Conservation (phyloP, 164 flowering plant genomes). For the Sextonia rubra region DNA sequence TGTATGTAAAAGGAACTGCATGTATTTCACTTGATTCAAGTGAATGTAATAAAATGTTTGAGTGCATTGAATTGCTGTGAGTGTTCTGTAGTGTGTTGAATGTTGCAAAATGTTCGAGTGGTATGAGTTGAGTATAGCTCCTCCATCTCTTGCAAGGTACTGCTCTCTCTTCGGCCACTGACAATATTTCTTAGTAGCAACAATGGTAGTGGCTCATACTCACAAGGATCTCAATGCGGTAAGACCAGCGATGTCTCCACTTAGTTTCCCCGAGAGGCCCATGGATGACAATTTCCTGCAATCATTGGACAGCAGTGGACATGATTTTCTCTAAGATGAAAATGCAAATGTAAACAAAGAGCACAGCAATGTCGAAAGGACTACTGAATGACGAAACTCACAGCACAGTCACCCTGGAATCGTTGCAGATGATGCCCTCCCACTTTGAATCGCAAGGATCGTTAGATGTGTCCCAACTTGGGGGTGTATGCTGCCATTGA, state of each 20-base stretch:
- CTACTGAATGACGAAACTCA: constrained; percentile 24
- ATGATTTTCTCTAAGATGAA: not conserved
- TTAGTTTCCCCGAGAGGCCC: constrained; percentile 56
- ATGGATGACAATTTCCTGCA: constrained; percentile 69
- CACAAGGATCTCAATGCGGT: constrained; percentile 65
- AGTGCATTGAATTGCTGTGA: no score
- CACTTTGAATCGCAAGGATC: constrained; percentile 75
- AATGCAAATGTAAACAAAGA: not conserved
- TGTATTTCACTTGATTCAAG: no score
- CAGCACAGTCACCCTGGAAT: constrained; percentile 59
- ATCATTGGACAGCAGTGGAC: not conserved
- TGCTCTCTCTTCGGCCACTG: no score
- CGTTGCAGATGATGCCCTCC: constrained; percentile 78
- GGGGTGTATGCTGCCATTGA: constrained; percentile 67
- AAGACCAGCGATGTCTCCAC: constrained; percentile 71
- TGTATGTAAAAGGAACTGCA: no score
- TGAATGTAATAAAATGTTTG: no score
- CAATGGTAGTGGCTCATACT: constrained; percentile 20
- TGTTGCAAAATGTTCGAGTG: no score
- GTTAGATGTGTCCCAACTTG: constrained; percentile 56
- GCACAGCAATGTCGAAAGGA: not conserved
- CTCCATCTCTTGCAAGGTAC: no score
- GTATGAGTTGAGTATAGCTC: no score
- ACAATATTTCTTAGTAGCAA: no score
- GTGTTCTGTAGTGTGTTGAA: no score